Evolutionary conservation across 495 filamentous ascomycete genomes (phyloP), one percentile per base, ranked within the genome.

Genomic region (Lasiosphaeria ovina): DNA sequence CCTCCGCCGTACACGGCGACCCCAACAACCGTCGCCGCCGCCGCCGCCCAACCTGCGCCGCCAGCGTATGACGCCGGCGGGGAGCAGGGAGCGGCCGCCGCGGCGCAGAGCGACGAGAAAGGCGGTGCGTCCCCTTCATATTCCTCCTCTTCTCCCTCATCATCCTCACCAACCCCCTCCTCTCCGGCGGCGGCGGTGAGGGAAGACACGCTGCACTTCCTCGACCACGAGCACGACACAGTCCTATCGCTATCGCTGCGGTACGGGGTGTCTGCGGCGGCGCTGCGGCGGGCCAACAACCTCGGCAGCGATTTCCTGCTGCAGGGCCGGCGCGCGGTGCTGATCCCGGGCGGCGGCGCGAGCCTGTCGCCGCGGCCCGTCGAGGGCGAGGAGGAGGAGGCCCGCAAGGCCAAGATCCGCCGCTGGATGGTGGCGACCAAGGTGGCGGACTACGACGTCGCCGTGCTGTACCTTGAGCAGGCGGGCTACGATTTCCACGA

Each of bases 361-460:
- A 85, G 81, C 58, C 71, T 91, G 9, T 89, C 85, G 14, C 84
- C 88, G 2, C 71, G 81, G 6, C 88, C 87, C 0, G 67, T 86
- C 7, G 88, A 89, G 47, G 84, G 85, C 33, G 87, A 89, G 56
- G 88, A 86, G 35, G 86, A 89, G 64, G 86, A 87, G 65, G 75
- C 76, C 33, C 79, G 83, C 44, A 89, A 87, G 70, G 75, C 74
- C 11, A 86, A 85, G 64, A 78, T 91, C 38, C 79, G 89, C 45
- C 76, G 84, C 56, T 92, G 80, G 79, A 89, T 89, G 88, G 81
- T 89, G 12, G 76, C 77, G 1, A 87, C 82, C 69, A 90, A 90
- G 65, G 86, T 87, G 32, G 66, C 83, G 32, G 88, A 92, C 76
- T 91, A 91, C 59, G 85, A 91, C 66, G 75, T 89, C 17, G 89